Evolutionary conservation across 768 basidiomycete species (phyloP), one percentile per base, ranked within the genome.

Genomic region (Antrodiella citrinella): DNA sequence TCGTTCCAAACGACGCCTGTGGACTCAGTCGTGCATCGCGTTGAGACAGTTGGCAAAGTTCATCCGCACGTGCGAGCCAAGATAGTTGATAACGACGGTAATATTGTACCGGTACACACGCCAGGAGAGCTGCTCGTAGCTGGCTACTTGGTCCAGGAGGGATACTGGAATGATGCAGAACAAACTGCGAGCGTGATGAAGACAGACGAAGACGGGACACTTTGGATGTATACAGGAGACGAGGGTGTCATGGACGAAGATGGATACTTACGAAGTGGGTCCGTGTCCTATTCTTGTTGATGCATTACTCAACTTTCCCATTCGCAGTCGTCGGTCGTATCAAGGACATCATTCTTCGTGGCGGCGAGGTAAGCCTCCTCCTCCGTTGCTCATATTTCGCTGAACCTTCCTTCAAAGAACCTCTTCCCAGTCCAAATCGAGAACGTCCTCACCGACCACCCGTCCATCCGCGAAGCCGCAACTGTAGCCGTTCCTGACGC

Each of bases 211-310:
- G 72, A 77, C 47, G 82, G 78, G 18, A 75, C 67, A 3, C 57
- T 84, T 26, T 91, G 89, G 89, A 89, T 91, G 81, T 76, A 84
- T 63, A 89, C 85, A 0, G 89, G 89, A 1, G 89, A 92, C 59
- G 78, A 89, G 58, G 88, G 78, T 0, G 81, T 86, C 26, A 75
- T 92, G 68, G 89, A 92, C 56, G 77, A 82, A 47, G 83, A 91
- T 48, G 89, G 89, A 1, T 91, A 91, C 65, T 62, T 91, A 18
- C 66, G 67, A 56, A 80, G 89, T 88, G 57, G 52, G 81, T 69
- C n/a, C n/a, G n/a, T n/a, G n/a, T 12, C 18, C 26, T 25, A 11
- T 25, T 35, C 18, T 13, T 15, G 3, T 3, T 13, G 2, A 23
- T 15, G 2, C 12, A 40, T n/a, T 48, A 38, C 21, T 42, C 24